phyloP scores from a whole-genome alignment of 108 stramenopile genomes.

The Cylindrotheca closterium region DNA sequence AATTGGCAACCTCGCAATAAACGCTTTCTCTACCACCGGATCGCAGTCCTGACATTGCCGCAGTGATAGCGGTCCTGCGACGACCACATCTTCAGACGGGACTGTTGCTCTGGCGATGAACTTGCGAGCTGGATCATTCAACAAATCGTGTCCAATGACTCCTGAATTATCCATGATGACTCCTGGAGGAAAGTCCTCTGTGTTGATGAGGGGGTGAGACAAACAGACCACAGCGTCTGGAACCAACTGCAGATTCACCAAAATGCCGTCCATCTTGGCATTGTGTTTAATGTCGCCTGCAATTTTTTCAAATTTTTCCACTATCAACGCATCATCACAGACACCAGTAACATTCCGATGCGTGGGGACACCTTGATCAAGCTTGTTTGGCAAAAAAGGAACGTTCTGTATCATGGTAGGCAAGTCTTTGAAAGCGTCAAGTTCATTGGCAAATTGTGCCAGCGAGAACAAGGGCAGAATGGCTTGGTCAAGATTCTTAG shows the following conservation, averaged over 20 bases:
- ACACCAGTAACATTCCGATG: slow-evolving; percentile 42
- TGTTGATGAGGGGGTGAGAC: slow-evolving; percentile 38
- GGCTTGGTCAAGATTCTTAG: slow-evolving; percentile 28
- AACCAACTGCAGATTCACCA: slow-evolving; percentile 43
- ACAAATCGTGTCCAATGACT: slow-evolving; percentile 28
- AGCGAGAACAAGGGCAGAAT: slow-evolving; percentile 40
- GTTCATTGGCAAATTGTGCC: slow-evolving; percentile 40
- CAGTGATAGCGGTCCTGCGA: slow-evolving; percentile 49
- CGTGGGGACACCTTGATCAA: slow-evolving; percentile 8
- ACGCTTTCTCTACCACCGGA: too few species aligned
- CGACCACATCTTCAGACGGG: slow-evolving; percentile 31
- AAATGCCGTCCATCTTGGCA: slow-evolving; percentile 23
- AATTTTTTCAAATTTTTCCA: slow-evolving; percentile 31
- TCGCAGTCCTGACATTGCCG: slow-evolving; percentile 33
- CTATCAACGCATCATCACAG: slow-evolving; percentile 30
- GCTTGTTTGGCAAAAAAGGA: slow-evolving; percentile 8
- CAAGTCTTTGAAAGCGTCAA: slow-evolving; percentile 28
- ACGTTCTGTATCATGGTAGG: slow-evolving; percentile 29
- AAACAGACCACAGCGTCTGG: slow-evolving; percentile 38
- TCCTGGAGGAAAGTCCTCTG: slow-evolving; percentile 33
- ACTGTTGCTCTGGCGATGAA: slow-evolving; percentile 37
- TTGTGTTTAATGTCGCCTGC: slow-evolving; percentile 32
- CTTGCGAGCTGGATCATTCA: slow-evolving; percentile 23
- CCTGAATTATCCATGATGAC: slow-evolving; percentile 26
- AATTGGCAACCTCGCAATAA: slow-evolving; percentile 49